Evolutionary conservation across 2,329 filamentous ascomycete species (phyloP).

Genomic region (Sphaerostilbella broomeana): DNA sequence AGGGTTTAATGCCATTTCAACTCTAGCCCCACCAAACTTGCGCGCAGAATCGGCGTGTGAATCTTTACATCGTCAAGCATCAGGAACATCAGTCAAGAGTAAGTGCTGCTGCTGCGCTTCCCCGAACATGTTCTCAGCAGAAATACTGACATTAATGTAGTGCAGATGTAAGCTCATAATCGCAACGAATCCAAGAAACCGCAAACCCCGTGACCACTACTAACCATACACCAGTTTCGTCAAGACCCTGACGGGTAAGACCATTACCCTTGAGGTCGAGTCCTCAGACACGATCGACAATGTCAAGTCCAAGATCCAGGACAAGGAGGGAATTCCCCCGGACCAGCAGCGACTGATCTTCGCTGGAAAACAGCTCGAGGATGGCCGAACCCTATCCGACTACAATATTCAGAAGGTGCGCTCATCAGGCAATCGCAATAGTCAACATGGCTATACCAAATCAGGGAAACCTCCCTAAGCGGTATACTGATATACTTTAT

Average conservation of each 20-base stretch:
- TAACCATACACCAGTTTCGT: slow-evolving; percentile 68
- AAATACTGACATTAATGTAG: slow-evolving; percentile 50
- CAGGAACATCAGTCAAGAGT: slow-evolving; percentile 53
- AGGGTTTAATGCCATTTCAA: slow-evolving; percentile 31
- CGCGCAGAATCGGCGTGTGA: slow-evolving; percentile 30
- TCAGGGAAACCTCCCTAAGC: slow-evolving; percentile 1
- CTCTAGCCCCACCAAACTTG: slow-evolving; percentile 40
- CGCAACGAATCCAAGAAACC: slow-evolving; percentile 16
- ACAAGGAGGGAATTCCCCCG: slow-evolving; percentile 97
- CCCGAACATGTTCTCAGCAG: background rate
- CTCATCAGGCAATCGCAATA: slow-evolving; percentile 15
- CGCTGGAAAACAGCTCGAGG: slow-evolving; percentile 97
- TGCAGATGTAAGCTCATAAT: slow-evolving; percentile 74
- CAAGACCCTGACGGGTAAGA: slow-evolving; percentile 99
- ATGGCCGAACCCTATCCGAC: slow-evolving; percentile 92
- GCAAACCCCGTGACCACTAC: slow-evolving; percentile 22
- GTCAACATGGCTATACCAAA: background rate
- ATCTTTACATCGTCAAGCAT: slow-evolving; percentile 39
- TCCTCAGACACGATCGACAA: slow-evolving; percentile 99
- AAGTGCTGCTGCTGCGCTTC: slow-evolving; percentile 31
- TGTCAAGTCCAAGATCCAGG: slow-evolving; percentile 99
- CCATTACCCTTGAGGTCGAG: slow-evolving; percentile 99
- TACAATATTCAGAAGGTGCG: slow-evolving; percentile 99
- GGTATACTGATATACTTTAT: slow-evolving; percentile 26
- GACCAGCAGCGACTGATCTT: slow-evolving; percentile 99